Evolutionary conservation across 768 basidiomycete species (phyloP).

Genomic region (Tephrocybe sp.): DNA sequence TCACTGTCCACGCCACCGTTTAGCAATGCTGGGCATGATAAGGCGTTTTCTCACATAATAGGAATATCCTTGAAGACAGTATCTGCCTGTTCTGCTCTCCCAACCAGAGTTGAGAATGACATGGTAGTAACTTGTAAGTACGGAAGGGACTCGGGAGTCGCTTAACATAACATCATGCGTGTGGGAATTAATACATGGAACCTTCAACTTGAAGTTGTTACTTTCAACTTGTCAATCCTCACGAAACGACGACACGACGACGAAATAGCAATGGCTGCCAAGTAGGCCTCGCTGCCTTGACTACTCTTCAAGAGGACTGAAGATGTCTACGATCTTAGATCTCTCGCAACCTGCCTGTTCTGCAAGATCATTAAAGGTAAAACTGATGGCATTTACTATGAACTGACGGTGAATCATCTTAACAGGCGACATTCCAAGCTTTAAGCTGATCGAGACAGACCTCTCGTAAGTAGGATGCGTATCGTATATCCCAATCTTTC

Average conservation of each 20-base stretch:
- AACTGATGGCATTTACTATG: slow-evolving; percentile 6
- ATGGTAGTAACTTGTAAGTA: slow-evolving; percentile 9
- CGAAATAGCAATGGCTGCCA: slow-evolving; percentile 32
- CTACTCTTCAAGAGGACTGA: not conserved
- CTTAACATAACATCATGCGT: too few relatives aligned
- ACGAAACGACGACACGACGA: too few relatives aligned
- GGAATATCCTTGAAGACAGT: slow-evolving; percentile 35
- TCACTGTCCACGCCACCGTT: slow-evolving; percentile 35
- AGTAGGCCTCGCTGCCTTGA: slow-evolving; percentile 24
- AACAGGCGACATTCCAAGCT: slow-evolving; percentile 88
- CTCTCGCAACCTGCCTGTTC: slow-evolving; percentile 75
- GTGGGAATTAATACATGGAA: too few relatives aligned
- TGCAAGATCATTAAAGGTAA: slow-evolving; percentile 93
- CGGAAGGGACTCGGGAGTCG: too few relatives aligned
- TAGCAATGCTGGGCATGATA: not conserved
- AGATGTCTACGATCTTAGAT: slow-evolving; percentile 30
- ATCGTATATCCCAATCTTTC: too few relatives aligned
- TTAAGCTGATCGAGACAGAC: slow-evolving; percentile 79
- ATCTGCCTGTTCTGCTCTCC: slow-evolving; percentile 20
- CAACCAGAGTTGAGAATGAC: slow-evolving; percentile 24
- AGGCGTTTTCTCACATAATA: slow-evolving; percentile 31
- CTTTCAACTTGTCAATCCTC: too few relatives aligned
- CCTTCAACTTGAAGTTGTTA: too few relatives aligned
- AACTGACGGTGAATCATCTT: not conserved
- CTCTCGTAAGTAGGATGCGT: slow-evolving; percentile 49